Base-by-base conservation (phyloP, 345 rosid genomes). In the Heritiera fomes region DNA sequence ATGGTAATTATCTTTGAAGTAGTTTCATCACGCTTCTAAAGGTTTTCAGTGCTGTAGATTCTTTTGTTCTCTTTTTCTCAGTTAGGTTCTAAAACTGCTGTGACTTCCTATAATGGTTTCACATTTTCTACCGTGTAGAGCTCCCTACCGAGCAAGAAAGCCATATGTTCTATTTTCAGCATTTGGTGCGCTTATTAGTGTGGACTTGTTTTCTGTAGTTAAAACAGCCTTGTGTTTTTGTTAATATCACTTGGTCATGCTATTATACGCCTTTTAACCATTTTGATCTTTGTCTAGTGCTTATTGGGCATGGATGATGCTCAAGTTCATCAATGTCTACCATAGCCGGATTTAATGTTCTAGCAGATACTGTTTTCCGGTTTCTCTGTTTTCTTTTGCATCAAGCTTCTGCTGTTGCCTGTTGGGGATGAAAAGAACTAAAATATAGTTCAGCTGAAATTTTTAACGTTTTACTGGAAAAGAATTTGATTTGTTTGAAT, bases 1-100 rank as follows among this genome's bases (percentile, higher is more conserved):
- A 71, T 83, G 85, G 87, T 82, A 75, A 75, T 53, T 17, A 71
- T 18, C 10, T 15, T 11, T 30, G 40, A 61, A 30, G 17, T 61
- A 5, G 7, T 30, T 23, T 5, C 13, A 4, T n/a, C 8, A 28
- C 14, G 40, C 58, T 47, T 47, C 18, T 3, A 1, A 28, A 7
- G 23, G 60, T 30, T 46, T 46, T 71, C 2, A 50, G 60, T 32
- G 41, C 43, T 71, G 59, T 49, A 14, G 23, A 70, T 23, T 23
- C 40, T 46, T 69, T 69, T 49, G 74, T 47, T 13, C 50, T 20
- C 10, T 46, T 46, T 12, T 12, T n/a, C 59, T 5, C 18, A 62
- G 8, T 30, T 12, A 20, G 66, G 66, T 30, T 30, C 17, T 12
- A 12, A 62, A 62, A 13, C 66, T 62, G 66, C 18, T 10, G 28